These are phyloP conservation scores for Pinus tabuliformis DNA, from an alignment of 75 land plant genomes.

Conservation along the genomic window DNA sequence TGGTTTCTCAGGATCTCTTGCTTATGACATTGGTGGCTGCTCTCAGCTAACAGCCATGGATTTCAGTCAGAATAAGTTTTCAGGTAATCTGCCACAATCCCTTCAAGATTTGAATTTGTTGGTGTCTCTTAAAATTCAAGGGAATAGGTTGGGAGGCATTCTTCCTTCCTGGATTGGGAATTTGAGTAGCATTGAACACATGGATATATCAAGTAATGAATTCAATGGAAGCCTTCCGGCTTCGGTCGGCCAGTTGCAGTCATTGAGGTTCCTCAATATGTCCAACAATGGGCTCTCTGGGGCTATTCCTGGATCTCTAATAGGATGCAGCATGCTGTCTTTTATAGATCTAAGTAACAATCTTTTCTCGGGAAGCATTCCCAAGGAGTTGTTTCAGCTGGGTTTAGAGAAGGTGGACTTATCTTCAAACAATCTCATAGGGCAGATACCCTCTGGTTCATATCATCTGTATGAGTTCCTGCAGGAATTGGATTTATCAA, in stretches of 20 bases:
- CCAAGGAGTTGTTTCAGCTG: constrained; percentile 39
- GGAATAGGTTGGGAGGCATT: constrained; percentile 42
- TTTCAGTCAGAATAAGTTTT: constrained; percentile 55
- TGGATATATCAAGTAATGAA: constrained; percentile 52
- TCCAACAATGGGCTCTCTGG: constrained; percentile 47
- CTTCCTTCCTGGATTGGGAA: constrained; percentile 56
- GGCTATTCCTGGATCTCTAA: constrained; percentile 33
- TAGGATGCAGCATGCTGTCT: constrained; percentile 28
- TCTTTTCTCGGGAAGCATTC: constrained; percentile 53
- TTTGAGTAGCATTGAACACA: constrained; percentile 29
- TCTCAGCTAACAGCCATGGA: constrained; percentile 45
- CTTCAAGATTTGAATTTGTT: constrained; percentile 35
- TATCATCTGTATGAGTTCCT: constrained; percentile 34
- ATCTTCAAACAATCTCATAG: constrained; percentile 37
- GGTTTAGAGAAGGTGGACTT: constrained; percentile 50
- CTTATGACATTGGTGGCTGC: constrained; percentile 55
- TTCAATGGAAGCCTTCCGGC: constrained; percentile 49
- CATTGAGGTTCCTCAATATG: constrained; percentile 30
- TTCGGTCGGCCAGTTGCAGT: constrained; percentile 35
- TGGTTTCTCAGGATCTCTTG: constrained; percentile 53
- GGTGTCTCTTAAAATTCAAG: constrained; percentile 25
- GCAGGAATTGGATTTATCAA: constrained; percentile 55
- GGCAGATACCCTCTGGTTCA: constrained; percentile 26
- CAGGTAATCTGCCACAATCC: constrained; percentile 52
- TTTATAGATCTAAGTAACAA: constrained; percentile 46